phyloP scores from a whole-genome alignment of 176 grass and related monocot genomes.

The Oryza coarctata region DNA sequence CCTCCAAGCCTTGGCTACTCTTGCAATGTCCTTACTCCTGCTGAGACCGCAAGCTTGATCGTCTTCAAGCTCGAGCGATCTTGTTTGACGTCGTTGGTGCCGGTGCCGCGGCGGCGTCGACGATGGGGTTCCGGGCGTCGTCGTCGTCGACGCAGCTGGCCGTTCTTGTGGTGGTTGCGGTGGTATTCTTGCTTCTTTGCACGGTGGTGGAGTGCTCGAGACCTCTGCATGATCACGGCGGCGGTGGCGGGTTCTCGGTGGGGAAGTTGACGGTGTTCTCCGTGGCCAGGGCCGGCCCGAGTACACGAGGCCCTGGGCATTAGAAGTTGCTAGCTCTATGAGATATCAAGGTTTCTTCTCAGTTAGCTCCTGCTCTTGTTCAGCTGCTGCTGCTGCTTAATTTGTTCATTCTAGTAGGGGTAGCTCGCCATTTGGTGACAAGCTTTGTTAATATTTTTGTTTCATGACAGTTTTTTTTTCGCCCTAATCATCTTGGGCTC shows the following conservation, averaged over 20 bases:
- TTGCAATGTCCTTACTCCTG: not conserved
- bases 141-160: not conserved
- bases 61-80: not conserved
- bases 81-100: not conserved
- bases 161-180: not conserved
- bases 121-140: slow-evolving; percentile 3
- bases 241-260: slow-evolving; percentile 13
- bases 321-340: no score
- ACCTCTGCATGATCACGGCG: slow-evolving; percentile 32
- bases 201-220: slow-evolving; percentile 48
- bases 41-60: not conserved
- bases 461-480: no score
- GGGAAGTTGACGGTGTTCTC: slow-evolving; percentile 24
- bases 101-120: not conserved
- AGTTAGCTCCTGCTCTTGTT: not conserved
- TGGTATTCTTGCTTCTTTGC: slow-evolving; percentile 50
- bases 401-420: slow-evolving; percentile 40
- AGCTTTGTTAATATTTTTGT: no score
- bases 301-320: slow-evolving; percentile 52
- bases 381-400: not conserved
- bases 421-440: no score
- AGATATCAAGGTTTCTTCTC: not conserved
- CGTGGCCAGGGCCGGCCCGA: slow-evolving; percentile 60
- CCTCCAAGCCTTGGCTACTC: not conserved
- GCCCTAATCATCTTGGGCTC: not conserved